phyloP scores from a whole-genome alignment of 371 early-diverging fungal species.

The Apophysomyces sp. region DNA sequence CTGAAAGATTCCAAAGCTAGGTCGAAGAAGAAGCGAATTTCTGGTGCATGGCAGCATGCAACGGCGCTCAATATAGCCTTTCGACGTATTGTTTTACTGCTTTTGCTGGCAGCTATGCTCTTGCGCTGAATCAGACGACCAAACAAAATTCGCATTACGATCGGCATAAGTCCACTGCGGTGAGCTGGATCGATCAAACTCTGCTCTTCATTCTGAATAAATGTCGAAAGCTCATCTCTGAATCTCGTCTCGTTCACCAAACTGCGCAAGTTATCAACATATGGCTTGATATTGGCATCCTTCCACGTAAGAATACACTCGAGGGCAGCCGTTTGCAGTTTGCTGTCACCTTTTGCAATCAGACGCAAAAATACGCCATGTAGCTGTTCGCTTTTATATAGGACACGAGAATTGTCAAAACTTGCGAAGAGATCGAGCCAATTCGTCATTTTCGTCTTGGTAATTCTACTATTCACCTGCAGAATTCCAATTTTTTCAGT shows the following conservation, averaged over 20 bases:
- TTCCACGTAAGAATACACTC: constrained; percentile 85
- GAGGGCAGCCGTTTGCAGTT: constrained; percentile 77
- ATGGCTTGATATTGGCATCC: constrained; percentile 61
- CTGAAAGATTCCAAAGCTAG: constrained; percentile 81
- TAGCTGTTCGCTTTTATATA: constrained; percentile 54
- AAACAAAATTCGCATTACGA: constrained; percentile 83
- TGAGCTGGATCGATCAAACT: constrained; percentile 63
- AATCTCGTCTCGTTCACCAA: constrained; percentile 84
- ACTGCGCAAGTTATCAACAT: constrained; percentile 73
- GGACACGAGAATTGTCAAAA: constrained; percentile 62
- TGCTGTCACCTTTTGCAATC: constrained; percentile 77
- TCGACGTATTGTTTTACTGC: constrained; percentile 57
- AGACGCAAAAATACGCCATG: constrained; percentile 67
- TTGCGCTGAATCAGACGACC: constrained; percentile 82
- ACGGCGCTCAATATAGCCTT: constrained; percentile 80
- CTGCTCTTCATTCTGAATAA: constrained; percentile 62
- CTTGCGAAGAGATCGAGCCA: constrained; percentile 79
- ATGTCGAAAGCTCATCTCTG: constrained; percentile 83
- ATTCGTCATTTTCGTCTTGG: constrained; percentile 53
- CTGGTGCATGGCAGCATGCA: constrained; percentile 60
- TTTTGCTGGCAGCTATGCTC: constrained; percentile 64
- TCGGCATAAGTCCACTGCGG: constrained; percentile 67
- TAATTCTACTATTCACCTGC: constrained; percentile 37
- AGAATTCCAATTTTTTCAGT: constrained; percentile 29
- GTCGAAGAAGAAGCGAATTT: constrained; percentile 72